Percentiles rank a stretch among this genome's conserved stretches.
Conservation (phyloP, 73 alveolate species). For the Paramecium pentaurelia region DNA sequence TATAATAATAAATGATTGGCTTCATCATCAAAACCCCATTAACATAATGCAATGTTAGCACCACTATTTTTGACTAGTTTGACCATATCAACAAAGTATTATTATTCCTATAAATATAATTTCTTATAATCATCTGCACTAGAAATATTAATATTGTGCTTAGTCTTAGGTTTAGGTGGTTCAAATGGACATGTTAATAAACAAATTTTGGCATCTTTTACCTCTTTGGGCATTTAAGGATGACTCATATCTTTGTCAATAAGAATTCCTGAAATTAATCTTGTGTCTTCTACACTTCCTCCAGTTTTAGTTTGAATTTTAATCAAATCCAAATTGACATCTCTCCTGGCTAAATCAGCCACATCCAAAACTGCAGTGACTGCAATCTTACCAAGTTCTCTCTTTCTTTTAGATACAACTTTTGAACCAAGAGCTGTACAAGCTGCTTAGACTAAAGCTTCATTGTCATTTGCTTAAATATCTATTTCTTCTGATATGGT, state of each 20-base stretch:
- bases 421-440: constrained; percentile 97
- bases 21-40: constrained; percentile 98
- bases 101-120: constrained; percentile 84
- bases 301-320: constrained; percentile 95
- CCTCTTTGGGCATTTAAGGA: constrained; percentile 98
- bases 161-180: constrained; percentile 99
- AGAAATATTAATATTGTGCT: constrained; percentile 96
- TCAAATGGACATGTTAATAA: constrained; percentile 98
- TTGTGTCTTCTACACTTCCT: constrained; percentile 91
- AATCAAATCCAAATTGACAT: constrained; percentile 98
- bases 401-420: constrained; percentile 88
- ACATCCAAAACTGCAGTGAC: constrained; percentile 97
- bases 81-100: constrained; percentile 94
- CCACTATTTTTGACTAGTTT: constrained; percentile 90
- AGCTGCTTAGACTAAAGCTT: constrained; percentile 90
- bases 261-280: constrained; percentile 91
- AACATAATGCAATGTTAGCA: constrained; percentile 87
- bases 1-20: constrained; percentile 92
- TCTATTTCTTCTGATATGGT: constrained; percentile 50
- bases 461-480: constrained; percentile 44
- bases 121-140: constrained; percentile 96
- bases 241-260: constrained; percentile 98
- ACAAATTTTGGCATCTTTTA: constrained; percentile 93
- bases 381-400: constrained; percentile 94
- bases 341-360: constrained; percentile 95